Conservation (phyloP, 2,329 filamentous ascomycete genomes). For the Rhytidhysteron rufulum region DNA sequence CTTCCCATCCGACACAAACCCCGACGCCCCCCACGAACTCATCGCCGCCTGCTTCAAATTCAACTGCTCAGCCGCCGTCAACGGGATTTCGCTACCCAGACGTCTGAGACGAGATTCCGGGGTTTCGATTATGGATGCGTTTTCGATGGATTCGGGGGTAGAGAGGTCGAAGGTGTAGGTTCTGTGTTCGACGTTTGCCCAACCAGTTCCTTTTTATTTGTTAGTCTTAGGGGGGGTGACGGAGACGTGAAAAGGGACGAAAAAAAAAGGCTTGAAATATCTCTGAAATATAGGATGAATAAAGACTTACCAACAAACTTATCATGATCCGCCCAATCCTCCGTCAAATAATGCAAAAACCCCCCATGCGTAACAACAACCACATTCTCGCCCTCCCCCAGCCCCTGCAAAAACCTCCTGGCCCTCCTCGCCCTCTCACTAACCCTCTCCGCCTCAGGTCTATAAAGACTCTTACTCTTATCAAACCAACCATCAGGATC, state of each 20-base stretch:
- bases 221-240: neutral
- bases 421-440: slow-evolving; percentile 58
- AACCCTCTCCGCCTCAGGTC: slow-evolving; percentile 46
- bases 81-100: neutral
- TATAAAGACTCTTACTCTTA: slow-evolving; percentile 16
- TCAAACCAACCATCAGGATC: slow-evolving; percentile 54
- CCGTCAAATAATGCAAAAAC: slow-evolving; percentile 78
- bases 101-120: slow-evolving; percentile 2
- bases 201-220: slow-evolving; percentile 14
- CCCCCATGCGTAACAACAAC: slow-evolving; percentile 79
- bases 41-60: slow-evolving; percentile 2
- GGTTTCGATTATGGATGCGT: slow-evolving; percentile 12
- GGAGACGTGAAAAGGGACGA: neutral
- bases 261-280: neutral
- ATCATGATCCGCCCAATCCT: slow-evolving; percentile 67
- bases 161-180: slow-evolving; percentile 12
- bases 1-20: neutral
- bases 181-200: slow-evolving; percentile 15
- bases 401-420: slow-evolving; percentile 53
- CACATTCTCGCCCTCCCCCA: slow-evolving; percentile 59
- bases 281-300: neutral
- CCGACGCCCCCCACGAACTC: neutral
- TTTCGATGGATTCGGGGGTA: slow-evolving; percentile 1
- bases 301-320: slow-evolving; percentile 39
- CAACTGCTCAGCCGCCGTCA: neutral